phyloP scores from a whole-genome alignment of 2,329 filamentous ascomycete species.

The Diaporthe vaccinii region DNA sequence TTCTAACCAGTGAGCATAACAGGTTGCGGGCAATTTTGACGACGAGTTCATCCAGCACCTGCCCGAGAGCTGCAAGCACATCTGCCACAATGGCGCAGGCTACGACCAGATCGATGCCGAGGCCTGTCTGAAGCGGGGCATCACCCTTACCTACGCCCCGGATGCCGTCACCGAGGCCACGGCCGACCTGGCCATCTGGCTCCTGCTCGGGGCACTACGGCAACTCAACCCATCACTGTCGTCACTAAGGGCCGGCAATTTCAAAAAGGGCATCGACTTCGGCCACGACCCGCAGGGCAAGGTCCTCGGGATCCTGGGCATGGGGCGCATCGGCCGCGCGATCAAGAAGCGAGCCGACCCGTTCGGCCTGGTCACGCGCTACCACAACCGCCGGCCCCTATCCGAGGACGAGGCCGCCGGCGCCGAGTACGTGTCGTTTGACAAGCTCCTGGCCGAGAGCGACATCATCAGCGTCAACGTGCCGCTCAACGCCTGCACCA shows the following conservation, averaged over 20 bases:
- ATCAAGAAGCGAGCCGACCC: slow-evolving; percentile 54
- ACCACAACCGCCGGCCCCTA: slow-evolving; percentile 57
- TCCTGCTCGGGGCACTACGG: slow-evolving; percentile 56
- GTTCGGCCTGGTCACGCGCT: slow-evolving; percentile 60
- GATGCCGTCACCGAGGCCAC: slow-evolving; percentile 68
- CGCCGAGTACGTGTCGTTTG: slow-evolving; percentile 54
- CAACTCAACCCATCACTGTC: slow-evolving; percentile 57
- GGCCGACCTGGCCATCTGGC: slow-evolving; percentile 60
- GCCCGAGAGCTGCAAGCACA: slow-evolving; percentile 37
- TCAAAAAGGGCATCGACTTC: slow-evolving; percentile 53
- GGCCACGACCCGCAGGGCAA: slow-evolving; percentile 57
- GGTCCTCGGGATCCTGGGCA: slow-evolving; percentile 62
- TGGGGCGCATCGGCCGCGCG: slow-evolving; percentile 62
- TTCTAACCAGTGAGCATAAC: background rate
- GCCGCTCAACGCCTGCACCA: slow-evolving; percentile 57
- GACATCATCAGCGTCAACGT: slow-evolving; percentile 58
- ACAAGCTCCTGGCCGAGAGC: slow-evolving; percentile 55
- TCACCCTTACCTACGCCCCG: slow-evolving; percentile 68
- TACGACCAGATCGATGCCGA: slow-evolving; percentile 61
- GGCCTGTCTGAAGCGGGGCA: slow-evolving; percentile 56
- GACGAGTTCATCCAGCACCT: slow-evolving; percentile 56
- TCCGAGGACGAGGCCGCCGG: slow-evolving; percentile 51
- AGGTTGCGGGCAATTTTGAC: slow-evolving; percentile 54
- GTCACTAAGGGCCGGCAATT: slow-evolving; percentile 51
- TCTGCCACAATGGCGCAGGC: slow-evolving; percentile 58